Evolutionary conservation across 257 asterid species (phyloP), one percentile per base, ranked within the genome.

Genomic region (Avicennia marina): DNA sequence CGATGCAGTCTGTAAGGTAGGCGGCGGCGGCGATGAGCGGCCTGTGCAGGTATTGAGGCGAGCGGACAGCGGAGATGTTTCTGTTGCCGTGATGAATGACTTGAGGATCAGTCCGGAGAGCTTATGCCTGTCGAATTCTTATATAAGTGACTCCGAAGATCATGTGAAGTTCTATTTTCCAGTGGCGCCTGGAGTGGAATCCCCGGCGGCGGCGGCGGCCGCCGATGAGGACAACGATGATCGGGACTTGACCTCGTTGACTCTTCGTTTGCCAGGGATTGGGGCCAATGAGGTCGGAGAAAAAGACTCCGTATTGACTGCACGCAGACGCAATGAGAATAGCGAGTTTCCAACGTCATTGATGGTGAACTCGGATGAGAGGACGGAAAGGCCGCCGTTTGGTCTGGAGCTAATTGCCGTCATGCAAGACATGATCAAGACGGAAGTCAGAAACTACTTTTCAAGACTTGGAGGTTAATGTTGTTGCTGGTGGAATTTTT

Each of bases 41-140:
- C 57, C 61, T 2, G 9, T 1, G 51, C 61, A 64, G 62, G 47
- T 60, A 7, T 3, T 33, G 60, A 67, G 55, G 58, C 52, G 60
- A 24, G 4, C 51, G 47, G 69, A 65, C 4, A 60, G 64, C 21
- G 60, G 52, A 7, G 74, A 73, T 21, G 74, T 67, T 20, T 52
- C 68, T 13, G 42, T 11, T n/a, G 31, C 40, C 0, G 21, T 58
- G 68, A 42, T 45, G 21, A 44, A 53, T 3, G 64, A 21, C 2
- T 42, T 43, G 44, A 44, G 16, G 5, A 8, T 29, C 17, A 26
- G 48, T 45, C 20, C 56, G 2, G 55, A 46, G n/a, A 41, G 66
- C 22, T 2, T 56, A 6, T 7, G 22, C 11, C 32, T 22, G 0
- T 21, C 22, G 10, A 58, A 31, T 31, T 67, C 71, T 4, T 58